These are phyloP conservation scores for Urochloa ruziziensis DNA, from an alignment of 176 grass and related monocot genomes.

Conservation along the genomic window DNA sequence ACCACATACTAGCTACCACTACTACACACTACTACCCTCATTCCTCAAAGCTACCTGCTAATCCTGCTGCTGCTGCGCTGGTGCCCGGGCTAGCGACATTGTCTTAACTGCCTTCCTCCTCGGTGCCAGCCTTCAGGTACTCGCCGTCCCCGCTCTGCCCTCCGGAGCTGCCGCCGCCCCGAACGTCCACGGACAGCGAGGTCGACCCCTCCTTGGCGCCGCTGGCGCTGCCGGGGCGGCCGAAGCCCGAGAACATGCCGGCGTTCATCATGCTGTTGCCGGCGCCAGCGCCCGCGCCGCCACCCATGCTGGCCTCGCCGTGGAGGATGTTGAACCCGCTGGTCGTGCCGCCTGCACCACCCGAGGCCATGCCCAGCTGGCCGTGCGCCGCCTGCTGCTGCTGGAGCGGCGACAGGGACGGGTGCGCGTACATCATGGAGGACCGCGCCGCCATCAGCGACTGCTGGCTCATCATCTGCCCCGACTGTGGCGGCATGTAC, in stretches of 20 bases:
- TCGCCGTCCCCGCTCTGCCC: conserved; percentile 63
- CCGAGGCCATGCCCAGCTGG: conserved; percentile 59
- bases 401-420: conserved; percentile 58
- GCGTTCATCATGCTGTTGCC: conserved; percentile 61
- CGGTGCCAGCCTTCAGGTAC: conserved; percentile 77
- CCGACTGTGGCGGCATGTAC: conserved; percentile 79
- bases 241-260: conserved; percentile 69
- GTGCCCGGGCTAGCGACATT: not conserved
- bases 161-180: conserved; percentile 49
- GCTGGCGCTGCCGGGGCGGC: conserved; percentile 41
- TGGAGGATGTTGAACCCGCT: conserved; percentile 90
- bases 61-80: not conserved
- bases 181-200: conserved; percentile 50
- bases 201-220: conserved; percentile 51
- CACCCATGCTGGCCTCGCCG: conserved; percentile 78
- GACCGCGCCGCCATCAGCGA: conserved; percentile 80
- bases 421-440: conserved; percentile 78
- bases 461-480: conserved; percentile 69
- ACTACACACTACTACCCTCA: not conserved
- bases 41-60: conserved; percentile 39
- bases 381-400: conserved; percentile 66
- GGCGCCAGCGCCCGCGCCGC: conserved; percentile 19
- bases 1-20: conserved; percentile 7
- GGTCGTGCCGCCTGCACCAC: conserved; percentile 33
- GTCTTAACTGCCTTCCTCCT: conserved; percentile 68